These are phyloP conservation scores for Recurvomyces mirabilis DNA, from an alignment of 495 filamentous ascomycete species.

Conservation along the genomic window DNA sequence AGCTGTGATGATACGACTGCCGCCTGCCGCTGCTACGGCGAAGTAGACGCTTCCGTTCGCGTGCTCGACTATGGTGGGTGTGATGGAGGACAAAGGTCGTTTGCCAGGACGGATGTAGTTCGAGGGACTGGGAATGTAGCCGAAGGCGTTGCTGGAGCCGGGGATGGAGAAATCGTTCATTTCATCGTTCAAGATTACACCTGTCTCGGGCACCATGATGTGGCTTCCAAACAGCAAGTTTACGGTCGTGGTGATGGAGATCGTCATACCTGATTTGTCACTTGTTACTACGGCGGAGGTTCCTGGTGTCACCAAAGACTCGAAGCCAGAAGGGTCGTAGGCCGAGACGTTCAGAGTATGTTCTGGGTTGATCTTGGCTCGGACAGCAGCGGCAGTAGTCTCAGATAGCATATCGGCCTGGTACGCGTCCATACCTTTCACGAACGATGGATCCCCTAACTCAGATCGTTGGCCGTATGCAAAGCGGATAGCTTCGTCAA, in stretches of 20 bases:
- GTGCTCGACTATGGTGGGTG: conserved; percentile 62
- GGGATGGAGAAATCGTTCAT: conserved; percentile 89
- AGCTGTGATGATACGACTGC: conserved; percentile 77
- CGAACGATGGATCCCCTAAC: conserved; percentile 69
- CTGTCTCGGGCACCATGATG: conserved; percentile 69
- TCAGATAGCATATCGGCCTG: conserved; percentile 54
- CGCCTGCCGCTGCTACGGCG: conserved; percentile 67
- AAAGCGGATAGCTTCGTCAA: conserved; percentile 80
- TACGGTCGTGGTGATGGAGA: conserved; percentile 46
- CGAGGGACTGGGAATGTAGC: conserved; percentile 62
- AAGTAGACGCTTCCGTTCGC: conserved; percentile 58
- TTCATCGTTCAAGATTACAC: conserved; percentile 85
- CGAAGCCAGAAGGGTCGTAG: conserved; percentile 26
- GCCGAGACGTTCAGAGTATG: conserved; percentile 41
- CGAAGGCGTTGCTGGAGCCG: conserved; percentile 62
- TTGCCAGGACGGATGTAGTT: conserved; percentile 79
- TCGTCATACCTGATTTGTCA: conserved; percentile 18
- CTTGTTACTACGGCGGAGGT: conserved; percentile 20
- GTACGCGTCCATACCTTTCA: conserved; percentile 50
- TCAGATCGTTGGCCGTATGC: conserved; percentile 62
- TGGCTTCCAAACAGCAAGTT: conserved; percentile 75
- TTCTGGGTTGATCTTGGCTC: conserved; percentile 56
- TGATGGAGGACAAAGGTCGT: conserved; percentile 68
- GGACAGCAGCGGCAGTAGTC: conserved; percentile 44
- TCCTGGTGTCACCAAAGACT: conserved; percentile 20